Conservation (phyloP, 306 rosid species). For the Begonia masoniana region DNA sequence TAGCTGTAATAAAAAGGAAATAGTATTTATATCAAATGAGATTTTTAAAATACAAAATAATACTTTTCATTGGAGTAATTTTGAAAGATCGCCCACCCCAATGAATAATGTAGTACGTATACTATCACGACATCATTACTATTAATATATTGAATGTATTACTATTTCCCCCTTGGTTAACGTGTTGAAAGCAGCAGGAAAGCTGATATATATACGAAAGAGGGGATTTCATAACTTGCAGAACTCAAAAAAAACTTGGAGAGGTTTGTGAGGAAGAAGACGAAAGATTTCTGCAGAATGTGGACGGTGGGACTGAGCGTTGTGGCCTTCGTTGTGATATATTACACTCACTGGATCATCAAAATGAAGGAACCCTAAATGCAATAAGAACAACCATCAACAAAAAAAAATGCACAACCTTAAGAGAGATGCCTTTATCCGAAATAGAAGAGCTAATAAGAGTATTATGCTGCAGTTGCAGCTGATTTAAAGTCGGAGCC, state of each 20-base stretch:
- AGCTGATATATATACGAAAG: no score
- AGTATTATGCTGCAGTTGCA: conserved; percentile 15
- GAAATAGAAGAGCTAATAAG: conserved; percentile 15
- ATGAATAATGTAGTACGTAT: no score
- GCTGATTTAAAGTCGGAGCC: conserved; percentile 19
- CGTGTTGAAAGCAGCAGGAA: background rate
- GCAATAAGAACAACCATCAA: conserved; percentile 1
- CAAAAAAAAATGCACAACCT: conserved; percentile 23
- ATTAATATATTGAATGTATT: no score
- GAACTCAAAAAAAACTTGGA: no score
- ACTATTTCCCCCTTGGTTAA: no score
- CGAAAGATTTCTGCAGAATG: background rate
- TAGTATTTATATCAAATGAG: no score
- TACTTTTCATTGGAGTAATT: no score
- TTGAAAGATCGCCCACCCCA: no score
- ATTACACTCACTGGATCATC: conserved; percentile 7
- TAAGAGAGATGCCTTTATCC: conserved; percentile 26
- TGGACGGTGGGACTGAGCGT: background rate
- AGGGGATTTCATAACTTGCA: no score
- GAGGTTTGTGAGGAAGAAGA: background rate
- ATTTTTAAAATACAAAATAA: no score
- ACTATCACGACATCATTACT: no score
- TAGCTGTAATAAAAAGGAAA: no score
- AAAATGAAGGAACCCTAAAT: conserved; percentile 8
- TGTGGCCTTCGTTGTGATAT: background rate